Evolutionary conservation across 768 basidiomycete species (phyloP).

Genomic region (Lactarius quietus): DNA sequence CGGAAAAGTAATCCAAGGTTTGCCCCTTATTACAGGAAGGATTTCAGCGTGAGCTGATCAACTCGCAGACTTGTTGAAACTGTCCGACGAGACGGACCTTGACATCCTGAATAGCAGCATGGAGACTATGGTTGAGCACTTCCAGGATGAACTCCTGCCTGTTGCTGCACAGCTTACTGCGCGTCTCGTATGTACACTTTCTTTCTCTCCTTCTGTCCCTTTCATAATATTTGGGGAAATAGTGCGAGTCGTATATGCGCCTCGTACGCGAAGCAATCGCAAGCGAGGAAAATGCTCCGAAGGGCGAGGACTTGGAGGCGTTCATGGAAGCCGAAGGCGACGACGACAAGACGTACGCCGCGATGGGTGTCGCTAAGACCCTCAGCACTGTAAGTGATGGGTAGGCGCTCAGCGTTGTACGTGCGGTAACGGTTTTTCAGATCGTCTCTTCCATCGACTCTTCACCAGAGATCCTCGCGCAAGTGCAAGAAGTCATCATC

Average conservation of each 20-base stretch:
- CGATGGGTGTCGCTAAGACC: constrained; percentile 85
- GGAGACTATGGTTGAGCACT: constrained; percentile 83
- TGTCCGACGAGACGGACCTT: constrained; percentile 88
- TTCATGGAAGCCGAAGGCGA: constrained; percentile 51
- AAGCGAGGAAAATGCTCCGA: constrained; percentile 46
- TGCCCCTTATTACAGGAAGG: background rate
- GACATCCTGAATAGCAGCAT: constrained; percentile 80
- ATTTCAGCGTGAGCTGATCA: background rate
- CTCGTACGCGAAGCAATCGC: constrained; percentile 64
- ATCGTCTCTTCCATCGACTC: constrained; percentile 72
- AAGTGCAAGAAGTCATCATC: constrained; percentile 78
- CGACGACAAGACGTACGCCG: constrained; percentile 83
- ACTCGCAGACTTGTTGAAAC: constrained; percentile 70
- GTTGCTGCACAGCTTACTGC: constrained; percentile 78
- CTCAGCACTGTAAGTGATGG: constrained; percentile 60
- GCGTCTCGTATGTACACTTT: constrained; percentile 54
- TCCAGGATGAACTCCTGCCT: constrained; percentile 79
- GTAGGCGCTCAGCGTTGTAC: background rate
- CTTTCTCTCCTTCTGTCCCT: constrained; percentile 4
- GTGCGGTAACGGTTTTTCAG: constrained; percentile 36
- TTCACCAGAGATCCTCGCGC: constrained; percentile 67
- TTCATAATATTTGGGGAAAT: background rate
- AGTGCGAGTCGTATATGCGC: constrained; percentile 84
- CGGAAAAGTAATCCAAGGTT: constrained; percentile 84
- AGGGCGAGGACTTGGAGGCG: constrained; percentile 53